Percentiles rank a stretch among this genome's conserved stretches.
These are phyloP conservation scores for Nannochloropsis oceanica DNA, from an alignment of 108 stramenopile genomes.

Conservation along the genomic window DNA sequence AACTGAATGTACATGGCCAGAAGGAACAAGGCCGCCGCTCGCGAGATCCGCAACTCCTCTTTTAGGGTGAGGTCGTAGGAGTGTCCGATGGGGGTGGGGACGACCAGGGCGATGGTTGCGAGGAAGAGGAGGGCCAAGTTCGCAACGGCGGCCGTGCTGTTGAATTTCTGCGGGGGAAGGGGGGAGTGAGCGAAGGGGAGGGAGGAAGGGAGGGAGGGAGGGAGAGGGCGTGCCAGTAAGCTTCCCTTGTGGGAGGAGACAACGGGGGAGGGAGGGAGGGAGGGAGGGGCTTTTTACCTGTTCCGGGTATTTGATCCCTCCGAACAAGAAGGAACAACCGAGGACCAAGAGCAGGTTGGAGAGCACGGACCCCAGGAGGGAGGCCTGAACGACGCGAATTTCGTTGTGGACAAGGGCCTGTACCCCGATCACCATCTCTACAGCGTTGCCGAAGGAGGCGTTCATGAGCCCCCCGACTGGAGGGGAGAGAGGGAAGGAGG, in stretches of 20 bases:
- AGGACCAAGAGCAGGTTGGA: conserved; percentile 81
- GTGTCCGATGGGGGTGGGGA: conserved; percentile 60
- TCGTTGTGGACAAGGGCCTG: conserved; percentile 45
- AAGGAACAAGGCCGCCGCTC: conserved; percentile 61
- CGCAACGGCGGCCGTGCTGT: conserved; percentile 51
- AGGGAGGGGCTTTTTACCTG: conserved; percentile 38
- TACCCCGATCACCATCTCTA: conserved; percentile 73
- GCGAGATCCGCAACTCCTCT: conserved; percentile 52
- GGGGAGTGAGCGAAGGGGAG: too few species aligned
- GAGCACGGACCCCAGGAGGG: conserved; percentile 86
- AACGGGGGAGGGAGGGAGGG: too few species aligned
- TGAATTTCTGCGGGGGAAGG: conserved; percentile 42
- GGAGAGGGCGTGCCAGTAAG: too few species aligned
- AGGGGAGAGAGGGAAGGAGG: too few species aligned
- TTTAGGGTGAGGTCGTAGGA: conserved; percentile 49
- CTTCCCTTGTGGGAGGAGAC: too few species aligned
- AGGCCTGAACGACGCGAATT: conserved; percentile 80
- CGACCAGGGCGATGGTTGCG: conserved; percentile 56
- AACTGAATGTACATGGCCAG: conserved; percentile 74
- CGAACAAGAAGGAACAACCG: conserved; percentile 88
- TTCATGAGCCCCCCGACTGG: conserved; percentile 77
- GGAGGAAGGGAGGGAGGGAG: too few species aligned
- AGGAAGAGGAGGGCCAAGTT: conserved; percentile 60
- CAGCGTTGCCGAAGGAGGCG: conserved; percentile 88
- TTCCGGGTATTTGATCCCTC: conserved; percentile 65